Evolutionary conservation across 306 rosid species (phyloP).

Genomic region (Cucurbita moschata): DNA sequence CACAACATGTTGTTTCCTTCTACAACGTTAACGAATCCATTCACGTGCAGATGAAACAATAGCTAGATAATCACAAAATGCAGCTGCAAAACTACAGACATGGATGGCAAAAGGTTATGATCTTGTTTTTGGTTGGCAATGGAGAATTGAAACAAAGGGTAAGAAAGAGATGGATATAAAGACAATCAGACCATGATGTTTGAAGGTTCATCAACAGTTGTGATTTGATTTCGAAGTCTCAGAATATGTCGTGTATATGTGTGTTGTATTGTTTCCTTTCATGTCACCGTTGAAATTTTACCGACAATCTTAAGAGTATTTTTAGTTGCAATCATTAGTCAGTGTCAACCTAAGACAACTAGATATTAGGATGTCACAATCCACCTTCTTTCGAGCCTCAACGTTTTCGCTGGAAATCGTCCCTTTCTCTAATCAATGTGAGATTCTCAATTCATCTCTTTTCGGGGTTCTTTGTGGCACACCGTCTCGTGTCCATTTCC

Average conservation of each 20-base stretch:
- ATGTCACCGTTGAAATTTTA: neutral
- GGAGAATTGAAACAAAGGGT: neutral
- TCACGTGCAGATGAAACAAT: neutral
- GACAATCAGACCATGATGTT: neutral
- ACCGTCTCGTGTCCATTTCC: too few relatives aligned
- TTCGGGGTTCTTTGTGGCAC: too few relatives aligned
- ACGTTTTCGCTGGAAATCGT: too few relatives aligned
- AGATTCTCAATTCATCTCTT: too few relatives aligned
- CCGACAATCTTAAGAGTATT: neutral
- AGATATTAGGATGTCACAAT: too few relatives aligned
- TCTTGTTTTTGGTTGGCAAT: neutral
- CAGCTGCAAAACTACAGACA: neutral
- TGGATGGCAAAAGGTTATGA: neutral
- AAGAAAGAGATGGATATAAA: neutral
- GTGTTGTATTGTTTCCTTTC: neutral
- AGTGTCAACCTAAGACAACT: neutral
- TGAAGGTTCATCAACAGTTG: neutral
- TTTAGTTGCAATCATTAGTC: neutral
- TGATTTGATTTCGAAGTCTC: neutral
- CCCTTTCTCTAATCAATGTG: too few relatives aligned
- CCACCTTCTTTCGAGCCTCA: too few relatives aligned
- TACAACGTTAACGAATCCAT: conserved; percentile 1
- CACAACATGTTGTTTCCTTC: neutral
- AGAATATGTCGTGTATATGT: neutral
- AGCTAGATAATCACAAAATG: neutral